Percentiles rank a stretch among this genome's conserved stretches.
phyloP scores from a whole-genome alignment of 1,139 yeast genomes.

The Sugiyamaella sp. region DNA sequence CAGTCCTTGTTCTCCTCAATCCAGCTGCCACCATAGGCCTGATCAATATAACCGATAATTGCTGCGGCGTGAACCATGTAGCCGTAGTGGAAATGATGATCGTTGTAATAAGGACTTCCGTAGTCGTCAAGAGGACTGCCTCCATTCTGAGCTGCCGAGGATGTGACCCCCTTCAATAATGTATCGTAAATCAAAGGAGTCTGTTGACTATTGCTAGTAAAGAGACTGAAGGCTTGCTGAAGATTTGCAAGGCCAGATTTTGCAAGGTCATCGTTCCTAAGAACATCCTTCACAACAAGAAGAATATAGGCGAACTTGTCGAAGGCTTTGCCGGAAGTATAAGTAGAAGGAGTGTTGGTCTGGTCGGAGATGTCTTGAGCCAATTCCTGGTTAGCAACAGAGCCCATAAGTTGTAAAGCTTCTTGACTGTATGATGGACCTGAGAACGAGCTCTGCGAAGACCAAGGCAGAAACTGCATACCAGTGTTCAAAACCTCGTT shows the following conservation, averaged over 20 bases:
- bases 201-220: conserved; percentile 54
- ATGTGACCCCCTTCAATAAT: conserved; percentile 66
- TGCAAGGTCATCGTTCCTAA: conserved; percentile 57
- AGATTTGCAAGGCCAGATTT: conserved; percentile 51
- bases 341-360: conserved; percentile 55
- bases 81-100: conserved; percentile 83
- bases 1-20: conserved; percentile 62
- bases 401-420: conserved; percentile 56
- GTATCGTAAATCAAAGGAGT: conserved; percentile 73
- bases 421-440: conserved; percentile 52
- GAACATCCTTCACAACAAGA: conserved; percentile 62
- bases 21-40: conserved; percentile 66
- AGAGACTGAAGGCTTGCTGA: conserved; percentile 56
- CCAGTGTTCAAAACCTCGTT: conserved; percentile 54
- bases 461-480: conserved; percentile 67
- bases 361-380: conserved; percentile 58
- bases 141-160: conserved; percentile 56
- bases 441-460: conserved; percentile 39
- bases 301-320: conserved; percentile 77
- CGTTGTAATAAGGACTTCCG: conserved; percentile 73
- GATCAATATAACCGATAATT: conserved; percentile 66
- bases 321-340: conserved; percentile 68
- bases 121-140: conserved; percentile 59
- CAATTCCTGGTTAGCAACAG: conserved; percentile 60
- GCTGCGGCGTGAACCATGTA: conserved; percentile 81